Conservation (phyloP, 805 yeast genomes). For the Wickerhamomyces bisporus region DNA sequence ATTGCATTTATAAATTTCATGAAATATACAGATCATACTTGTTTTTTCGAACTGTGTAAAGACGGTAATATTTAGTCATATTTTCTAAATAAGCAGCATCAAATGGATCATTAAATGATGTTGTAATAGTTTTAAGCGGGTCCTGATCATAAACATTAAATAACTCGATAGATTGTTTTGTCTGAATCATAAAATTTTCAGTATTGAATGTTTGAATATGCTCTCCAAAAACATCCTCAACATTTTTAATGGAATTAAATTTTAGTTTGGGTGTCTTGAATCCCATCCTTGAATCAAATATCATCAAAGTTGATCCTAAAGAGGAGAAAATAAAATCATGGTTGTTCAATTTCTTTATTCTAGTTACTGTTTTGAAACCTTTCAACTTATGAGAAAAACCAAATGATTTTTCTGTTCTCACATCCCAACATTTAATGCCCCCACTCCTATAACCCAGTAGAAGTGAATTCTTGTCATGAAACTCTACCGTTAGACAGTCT, state of each 20-base stretch:
- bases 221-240: constrained; percentile 8
- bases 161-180: constrained; percentile 6
- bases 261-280: constrained; percentile 1
- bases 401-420: no score
- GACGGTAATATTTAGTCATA: no score
- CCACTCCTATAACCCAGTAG: constrained; percentile 21
- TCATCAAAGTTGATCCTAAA: constrained; percentile 4
- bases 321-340: constrained; percentile 6
- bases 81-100: neutral
- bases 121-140: constrained; percentile 10
- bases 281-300: constrained; percentile 11
- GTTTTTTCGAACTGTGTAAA: neutral
- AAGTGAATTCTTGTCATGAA: no score
- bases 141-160: constrained; percentile 1
- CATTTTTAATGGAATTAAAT: constrained; percentile 4
- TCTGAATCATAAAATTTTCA: constrained; percentile 6
- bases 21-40: neutral
- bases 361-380: constrained; percentile 9
- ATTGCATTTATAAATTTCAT: neutral
- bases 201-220: constrained; percentile 1
- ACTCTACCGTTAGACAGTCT: no score
- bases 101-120: neutral
- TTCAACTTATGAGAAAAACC: no score
- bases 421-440: constrained; percentile 13
- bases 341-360: constrained; percentile 1